A percentile compares a stretch with the other conserved stretches of the same genome.
phyloP scores from a whole-genome alignment of 768 basidiomycete genomes.

The Podaxis mareebaensis region DNA sequence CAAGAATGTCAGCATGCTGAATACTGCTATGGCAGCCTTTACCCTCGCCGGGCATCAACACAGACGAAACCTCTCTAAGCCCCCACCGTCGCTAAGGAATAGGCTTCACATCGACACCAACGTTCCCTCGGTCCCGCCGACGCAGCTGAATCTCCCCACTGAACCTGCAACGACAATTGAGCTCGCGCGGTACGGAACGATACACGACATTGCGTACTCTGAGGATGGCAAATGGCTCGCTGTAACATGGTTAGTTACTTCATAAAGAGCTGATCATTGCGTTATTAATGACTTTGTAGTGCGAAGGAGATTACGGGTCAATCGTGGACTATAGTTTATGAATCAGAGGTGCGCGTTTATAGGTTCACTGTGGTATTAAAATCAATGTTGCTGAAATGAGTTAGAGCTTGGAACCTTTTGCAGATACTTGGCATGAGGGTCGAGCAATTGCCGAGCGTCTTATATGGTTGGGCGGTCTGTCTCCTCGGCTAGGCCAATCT shows the following conservation, averaged over 20 bases:
- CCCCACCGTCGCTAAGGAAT: neutral
- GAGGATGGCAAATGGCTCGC: constrained; percentile 11
- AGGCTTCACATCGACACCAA: neutral
- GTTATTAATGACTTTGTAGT: neutral
- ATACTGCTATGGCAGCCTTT: neutral
- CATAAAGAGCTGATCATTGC: too few species aligned
- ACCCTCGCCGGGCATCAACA: neutral
- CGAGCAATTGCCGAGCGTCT: neutral
- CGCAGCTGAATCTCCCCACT: neutral
- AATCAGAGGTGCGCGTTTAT: neutral
- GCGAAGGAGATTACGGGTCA: neutral
- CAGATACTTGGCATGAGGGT: constrained; percentile 5
- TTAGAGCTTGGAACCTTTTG: neutral
- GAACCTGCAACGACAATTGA: neutral
- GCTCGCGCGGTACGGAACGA: constrained; percentile 6
- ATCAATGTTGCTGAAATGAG: neutral
- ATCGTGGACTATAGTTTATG: constrained; percentile 1
- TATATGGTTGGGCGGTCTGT: neutral
- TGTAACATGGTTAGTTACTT: constrained; percentile 8
- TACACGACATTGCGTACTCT: constrained; percentile 7
- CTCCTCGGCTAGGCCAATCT: neutral
- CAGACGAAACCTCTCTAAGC: neutral
- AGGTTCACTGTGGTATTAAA: neutral
- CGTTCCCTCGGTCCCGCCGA: neutral
- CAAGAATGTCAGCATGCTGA: neutral